These are phyloP conservation scores for Fusarium proliferatum DNA, from an alignment of 2,329 filamentous ascomycete genomes.

Conservation along the genomic window DNA sequence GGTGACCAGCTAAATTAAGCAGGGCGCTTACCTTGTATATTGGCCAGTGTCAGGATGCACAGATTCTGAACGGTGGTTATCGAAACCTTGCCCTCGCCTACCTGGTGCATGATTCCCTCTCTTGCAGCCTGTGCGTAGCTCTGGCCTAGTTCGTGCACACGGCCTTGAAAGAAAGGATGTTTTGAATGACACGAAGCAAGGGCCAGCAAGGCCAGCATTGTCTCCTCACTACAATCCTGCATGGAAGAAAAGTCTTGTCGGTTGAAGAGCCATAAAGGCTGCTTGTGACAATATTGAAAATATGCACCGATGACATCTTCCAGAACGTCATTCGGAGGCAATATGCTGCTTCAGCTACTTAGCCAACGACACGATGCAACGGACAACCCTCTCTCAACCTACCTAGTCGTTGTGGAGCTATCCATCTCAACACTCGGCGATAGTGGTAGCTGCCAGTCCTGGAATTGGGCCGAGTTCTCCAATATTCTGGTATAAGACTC, in stretches of 20 bases:
- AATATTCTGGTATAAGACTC: background rate
- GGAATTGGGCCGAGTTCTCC: background rate
- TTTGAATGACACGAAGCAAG: background rate
- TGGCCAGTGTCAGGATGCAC: background rate
- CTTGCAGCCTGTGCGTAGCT: background rate
- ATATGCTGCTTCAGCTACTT: background rate
- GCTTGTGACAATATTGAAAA: background rate
- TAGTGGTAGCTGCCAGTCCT: background rate
- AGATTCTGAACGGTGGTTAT: background rate
- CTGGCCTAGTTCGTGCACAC: background rate
- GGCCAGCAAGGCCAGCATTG: background rate
- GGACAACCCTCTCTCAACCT: accelerated
- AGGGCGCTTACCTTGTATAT: background rate
- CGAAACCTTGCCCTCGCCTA: background rate
- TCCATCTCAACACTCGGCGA: background rate
- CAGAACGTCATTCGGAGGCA: background rate
- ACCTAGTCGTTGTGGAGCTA: background rate
- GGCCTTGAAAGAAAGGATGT: background rate
- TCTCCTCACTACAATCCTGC: background rate
- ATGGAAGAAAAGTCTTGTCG: background rate
- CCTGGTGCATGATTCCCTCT: background rate
- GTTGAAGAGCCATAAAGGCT: background rate
- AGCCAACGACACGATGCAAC: accelerated
- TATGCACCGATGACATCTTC: background rate
- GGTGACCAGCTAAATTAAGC: accelerated